Evolutionary conservation across 768 basidiomycete genomes (phyloP).

Genomic region (Cyclocybe cylindracea): DNA sequence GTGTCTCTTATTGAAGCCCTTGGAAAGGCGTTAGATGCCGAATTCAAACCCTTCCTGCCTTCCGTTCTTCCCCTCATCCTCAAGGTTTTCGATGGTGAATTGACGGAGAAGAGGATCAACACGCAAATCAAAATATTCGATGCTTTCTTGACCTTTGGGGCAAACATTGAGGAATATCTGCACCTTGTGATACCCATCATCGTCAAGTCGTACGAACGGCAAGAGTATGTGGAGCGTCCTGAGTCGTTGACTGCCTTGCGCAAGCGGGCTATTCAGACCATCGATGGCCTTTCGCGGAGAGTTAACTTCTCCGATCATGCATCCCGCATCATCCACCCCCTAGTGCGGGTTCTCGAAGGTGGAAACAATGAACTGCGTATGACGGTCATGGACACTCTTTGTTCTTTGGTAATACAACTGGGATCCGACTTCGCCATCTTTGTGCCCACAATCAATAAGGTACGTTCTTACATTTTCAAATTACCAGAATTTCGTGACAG

Average conservation of each 20-base stretch:
- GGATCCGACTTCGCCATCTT: slow-evolving; percentile 98
- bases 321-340: slow-evolving; percentile 93
- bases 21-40: slow-evolving; percentile 91
- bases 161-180: slow-evolving; percentile 96
- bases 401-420: slow-evolving; percentile 88
- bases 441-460: slow-evolving; percentile 96
- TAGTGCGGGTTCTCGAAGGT: slow-evolving; percentile 81
- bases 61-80: slow-evolving; percentile 87
- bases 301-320: slow-evolving; percentile 99
- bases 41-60: slow-evolving; percentile 95
- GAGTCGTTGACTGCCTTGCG: slow-evolving; percentile 77
- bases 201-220: slow-evolving; percentile 85
- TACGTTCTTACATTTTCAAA: slow-evolving; percentile 22
- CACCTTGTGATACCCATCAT: slow-evolving; percentile 96
- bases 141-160: slow-evolving; percentile 92
- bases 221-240: slow-evolving; percentile 76
- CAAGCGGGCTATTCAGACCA: slow-evolving; percentile 87
- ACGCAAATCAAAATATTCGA: slow-evolving; percentile 92
- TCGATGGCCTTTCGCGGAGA: slow-evolving; percentile 85
- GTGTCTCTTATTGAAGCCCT: slow-evolving; percentile 91
- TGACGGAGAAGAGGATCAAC: slow-evolving; percentile 72
- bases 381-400: slow-evolving; percentile 91
- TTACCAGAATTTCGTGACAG: background rate
- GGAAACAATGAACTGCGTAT: slow-evolving; percentile 77
- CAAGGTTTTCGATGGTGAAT: slow-evolving; percentile 88